Base-by-base conservation (phyloP, 176 grass and related monocot genomes). In the Aegilops longissima region DNA sequence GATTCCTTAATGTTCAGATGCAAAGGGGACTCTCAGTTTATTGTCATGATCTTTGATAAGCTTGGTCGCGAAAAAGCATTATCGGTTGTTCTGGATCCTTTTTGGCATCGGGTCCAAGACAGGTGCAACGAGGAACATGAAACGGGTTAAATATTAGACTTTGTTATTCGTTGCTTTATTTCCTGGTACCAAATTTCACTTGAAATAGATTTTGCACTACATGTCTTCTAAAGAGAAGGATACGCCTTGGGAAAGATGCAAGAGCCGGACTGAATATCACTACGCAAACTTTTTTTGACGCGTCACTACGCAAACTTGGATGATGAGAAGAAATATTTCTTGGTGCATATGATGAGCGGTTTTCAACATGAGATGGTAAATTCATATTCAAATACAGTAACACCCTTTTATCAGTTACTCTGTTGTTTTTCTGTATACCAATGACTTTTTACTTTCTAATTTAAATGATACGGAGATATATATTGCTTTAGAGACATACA, bases 361-460 rank as follows among this genome's bases (percentile, higher is more conserved):
- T 75, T 45, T 75, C 72, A 49, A 49, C 72, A 75, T 49, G 29
- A 71, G 68, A 72, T 72, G 69, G 69, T 72, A 72, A 45, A 40
- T 74, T 68, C 9, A 54, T 77, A 33, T 31, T 77, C 25, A 33
- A 76, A 56, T 33, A 18, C 8, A 56, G 8, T 30, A 54, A 45
- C 8, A 54, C 73, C 52, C 24, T 33, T 77, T 4, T 3, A 14
- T 20, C 3, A 72, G 10, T 10, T 8, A 76, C 73, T 30, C 52
- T 21, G 13, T 12, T 73, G 21, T 73, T 73, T 73, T 16, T 17
- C 39, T 17, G 39, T 44, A 25, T 11, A 44, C 21, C 39, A n/a
- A 4, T 45, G 10, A 73, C 0, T 35, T 44, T 7, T 25, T 25
- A 76, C 24, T 76, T 31, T 31, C 24, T 18, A 76, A 6, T n/a